Base-by-base conservation (phyloP, 768 basidiomycete genomes). In the Coprinellus micaceus region DNA sequence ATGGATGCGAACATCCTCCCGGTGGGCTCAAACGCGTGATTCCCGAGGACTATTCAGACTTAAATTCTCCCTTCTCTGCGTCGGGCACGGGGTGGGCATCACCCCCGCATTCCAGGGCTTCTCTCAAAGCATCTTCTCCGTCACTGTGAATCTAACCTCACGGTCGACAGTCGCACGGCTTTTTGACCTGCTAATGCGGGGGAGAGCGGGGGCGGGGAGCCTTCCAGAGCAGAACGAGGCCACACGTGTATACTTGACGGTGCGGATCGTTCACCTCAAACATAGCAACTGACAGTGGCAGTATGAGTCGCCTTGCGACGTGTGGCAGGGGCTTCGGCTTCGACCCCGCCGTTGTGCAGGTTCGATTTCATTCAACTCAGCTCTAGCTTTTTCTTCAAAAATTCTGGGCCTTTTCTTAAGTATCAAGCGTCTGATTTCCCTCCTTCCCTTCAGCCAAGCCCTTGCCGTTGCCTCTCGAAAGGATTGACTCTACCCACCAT, bases 231-330 rank as follows among this genome's bases (percentile, higher is more conserved):
- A 2, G 49, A 51, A 3, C 30, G 49, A 7, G 29, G 49, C 15
- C 9, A 21, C 49, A 51, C 49, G 49, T 51, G 49, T 37, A 19
- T 4, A 10, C 1, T 7, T 6, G 19, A 51, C n/a, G 40, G 40
- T 36, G 30, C 29, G 30, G 30, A 37, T 36, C 30, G 4, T 48
- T 48, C 47, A 48, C 21, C 3, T 48, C 49, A 26, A 29, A 51
- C 49, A 50, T 50, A 50, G 48, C 48, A 49, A 49, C 48, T 50
- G 30, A 50, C 48, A 30, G 12, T 37, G 33, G 24, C 49, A 22
- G 49, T 30, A 51, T 37, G 49, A 22, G 30, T 37, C 49, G 33
- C 49, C 36, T 51, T 30, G 17, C 33, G 49, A 36, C 33, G 49
- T 37, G 30, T 24, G 47, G 4, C 25, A 37, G 29, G 12, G 15